Evolutionary conservation across 257 asterid genomes (phyloP), one percentile per base, ranked within the genome.

Genomic region (Cinchona pubescens): DNA sequence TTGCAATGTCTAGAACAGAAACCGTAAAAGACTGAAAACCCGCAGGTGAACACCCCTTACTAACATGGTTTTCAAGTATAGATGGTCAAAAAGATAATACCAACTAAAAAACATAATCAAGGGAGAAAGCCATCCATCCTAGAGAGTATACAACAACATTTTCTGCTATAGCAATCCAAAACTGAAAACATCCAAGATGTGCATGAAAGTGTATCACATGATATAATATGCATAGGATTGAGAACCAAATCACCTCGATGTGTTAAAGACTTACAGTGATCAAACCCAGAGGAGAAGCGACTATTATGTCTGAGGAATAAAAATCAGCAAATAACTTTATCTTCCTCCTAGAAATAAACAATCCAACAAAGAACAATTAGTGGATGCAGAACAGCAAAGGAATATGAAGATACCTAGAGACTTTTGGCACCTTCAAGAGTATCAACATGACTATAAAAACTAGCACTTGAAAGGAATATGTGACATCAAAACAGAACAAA

Each of bases 281-380:
- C 87, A 94, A 80, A 75, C 92, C 97, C 67, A 94, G 91, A 61
- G 99, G 99, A 79, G 99, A 92, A 76, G 97, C 97, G 84, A 94
- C 82, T 79, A 94, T 88, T 72, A 92, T 77, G 83, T 94, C 99
- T n/a, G 99, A 94, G 2, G 96, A 83, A 82, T 92, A 92, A 84
- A 92, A 92, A 79, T 94, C 97, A 62, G 88, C 89, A 76, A 87
- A 94, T 79, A 90, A 77, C 80, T 86, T 90, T 74, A 90, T 81
- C 76, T 75, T 85, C 74, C 88, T 87, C 96, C 97, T 90, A 58
- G 74, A 82, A 48, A 74, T 42, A 30, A 73, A 74, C 59, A 71
- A 55, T 34, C 25, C 66, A 55, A 69, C 18, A 25, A 72, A 71
- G 53, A 64, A 69, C 18, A 23, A 71, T 60, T 43, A 35, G 13